phyloP scores from a whole-genome alignment of 495 filamentous ascomycete species.

The Thermothielavioides terrestris region DNA sequence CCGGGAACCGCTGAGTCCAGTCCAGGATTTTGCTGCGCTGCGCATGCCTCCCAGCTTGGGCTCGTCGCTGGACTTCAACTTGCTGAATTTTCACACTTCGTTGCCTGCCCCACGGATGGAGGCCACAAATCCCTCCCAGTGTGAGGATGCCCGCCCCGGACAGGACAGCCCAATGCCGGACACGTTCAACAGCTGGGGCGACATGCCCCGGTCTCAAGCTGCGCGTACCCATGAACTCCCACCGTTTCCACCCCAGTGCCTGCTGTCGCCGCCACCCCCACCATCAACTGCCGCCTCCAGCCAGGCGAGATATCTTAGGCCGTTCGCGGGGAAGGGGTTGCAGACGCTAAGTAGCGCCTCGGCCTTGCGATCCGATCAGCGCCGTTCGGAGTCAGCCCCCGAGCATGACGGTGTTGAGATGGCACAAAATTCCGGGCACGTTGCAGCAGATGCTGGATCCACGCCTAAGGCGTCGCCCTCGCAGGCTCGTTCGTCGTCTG shows the following conservation, averaged over 20 bases:
- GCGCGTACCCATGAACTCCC: constrained; percentile 28
- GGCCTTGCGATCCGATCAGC: constrained; percentile 23
- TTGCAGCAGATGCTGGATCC: background rate
- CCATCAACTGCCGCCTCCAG: constrained; percentile 41
- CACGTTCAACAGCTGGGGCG: constrained; percentile 39
- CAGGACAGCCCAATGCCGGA: constrained; percentile 39
- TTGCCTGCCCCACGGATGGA: constrained; percentile 9
- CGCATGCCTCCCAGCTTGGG: constrained; percentile 25
- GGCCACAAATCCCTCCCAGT: constrained; percentile 12
- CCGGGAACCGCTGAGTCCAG: constrained; percentile 38
- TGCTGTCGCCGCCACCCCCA: constrained; percentile 35
- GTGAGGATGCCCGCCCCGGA: constrained; percentile 15
- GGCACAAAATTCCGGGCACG: constrained; percentile 9
- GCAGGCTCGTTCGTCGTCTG: constrained; percentile 4
- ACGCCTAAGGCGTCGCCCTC: constrained; percentile 8
- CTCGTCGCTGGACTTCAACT: constrained; percentile 27
- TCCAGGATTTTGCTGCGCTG: constrained; percentile 32
- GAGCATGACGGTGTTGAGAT: constrained; percentile 15
- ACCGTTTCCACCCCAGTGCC: constrained; percentile 44
- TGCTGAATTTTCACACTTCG: constrained; percentile 23
- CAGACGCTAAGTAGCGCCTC: constrained; percentile 37
- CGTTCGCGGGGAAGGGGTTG: constrained; percentile 42
- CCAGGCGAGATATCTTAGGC: constrained; percentile 36
- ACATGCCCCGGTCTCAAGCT: constrained; percentile 32
- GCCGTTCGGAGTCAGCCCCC: constrained; percentile 10